Percentiles rank a stretch among this genome's conserved stretches.
Conservation (phyloP, 176 grass and related monocot genomes). For the Carex scoparia region DNA sequence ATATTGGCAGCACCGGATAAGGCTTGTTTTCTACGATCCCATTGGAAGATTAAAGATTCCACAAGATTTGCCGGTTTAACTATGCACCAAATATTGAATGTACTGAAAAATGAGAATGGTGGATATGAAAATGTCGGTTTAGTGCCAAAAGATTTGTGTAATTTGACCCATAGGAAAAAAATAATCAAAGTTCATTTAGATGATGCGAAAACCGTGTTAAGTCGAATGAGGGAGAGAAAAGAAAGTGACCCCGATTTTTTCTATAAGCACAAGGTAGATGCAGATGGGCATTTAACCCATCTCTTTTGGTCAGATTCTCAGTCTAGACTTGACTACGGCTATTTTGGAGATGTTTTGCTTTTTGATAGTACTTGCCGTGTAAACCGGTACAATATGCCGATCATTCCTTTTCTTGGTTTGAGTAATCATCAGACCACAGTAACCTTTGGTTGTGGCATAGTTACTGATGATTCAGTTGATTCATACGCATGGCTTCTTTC, state of each 20-base stretch:
- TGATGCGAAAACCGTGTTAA: neutral
- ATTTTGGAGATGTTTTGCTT: constrained; percentile 12
- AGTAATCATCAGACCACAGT: constrained; percentile 17
- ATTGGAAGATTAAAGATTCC: constrained; percentile 20
- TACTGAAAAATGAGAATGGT: constrained; percentile 4
- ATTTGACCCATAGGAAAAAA: constrained; percentile 8
- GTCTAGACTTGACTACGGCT: constrained; percentile 18
- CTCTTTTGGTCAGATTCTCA: constrained; percentile 25
- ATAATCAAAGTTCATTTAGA: neutral
- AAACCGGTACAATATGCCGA: constrained; percentile 23
- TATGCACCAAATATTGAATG: constrained; percentile 7
- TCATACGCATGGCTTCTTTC: constrained; percentile 21
- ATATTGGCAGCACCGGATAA: neutral
- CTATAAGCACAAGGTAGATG: constrained; percentile 2
- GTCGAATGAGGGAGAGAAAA: neutral
- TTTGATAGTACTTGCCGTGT: constrained; percentile 26
- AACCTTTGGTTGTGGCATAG: constrained; percentile 16
- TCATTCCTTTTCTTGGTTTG: constrained; percentile 14
- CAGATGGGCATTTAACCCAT: constrained; percentile 18
- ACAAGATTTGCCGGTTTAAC: neutral
- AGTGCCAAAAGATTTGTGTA: constrained; percentile 11
- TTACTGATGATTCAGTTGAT: constrained; percentile 19
- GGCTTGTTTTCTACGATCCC: constrained; percentile 4
- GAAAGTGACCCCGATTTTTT: constrained; percentile 12
- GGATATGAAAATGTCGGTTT: constrained; percentile 15